Evolutionary conservation across 345 rosid species (phyloP).

Genomic region (Lepidium didymum): DNA sequence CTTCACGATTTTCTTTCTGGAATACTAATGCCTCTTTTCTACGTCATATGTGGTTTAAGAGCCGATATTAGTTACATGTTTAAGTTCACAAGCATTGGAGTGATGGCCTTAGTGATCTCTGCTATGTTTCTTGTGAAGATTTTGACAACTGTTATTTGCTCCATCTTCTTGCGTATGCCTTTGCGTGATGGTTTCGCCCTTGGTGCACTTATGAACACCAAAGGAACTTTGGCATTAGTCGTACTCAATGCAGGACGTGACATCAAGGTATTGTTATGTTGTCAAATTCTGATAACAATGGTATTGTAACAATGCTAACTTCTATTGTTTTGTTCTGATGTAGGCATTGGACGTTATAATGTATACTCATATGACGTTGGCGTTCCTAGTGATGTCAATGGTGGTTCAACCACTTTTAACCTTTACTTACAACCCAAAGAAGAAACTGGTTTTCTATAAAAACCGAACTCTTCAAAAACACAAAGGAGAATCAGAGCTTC

Average conservation of each 20-base stretch:
- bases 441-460: slow-evolving; percentile 21
- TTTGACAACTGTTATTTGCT: slow-evolving; percentile 28
- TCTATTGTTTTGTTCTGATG: no score
- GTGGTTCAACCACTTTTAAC: slow-evolving; percentile 37
- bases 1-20: slow-evolving; percentile 38
- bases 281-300: no score
- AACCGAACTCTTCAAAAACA: slow-evolving; percentile 34
- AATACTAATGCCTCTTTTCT: slow-evolving; percentile 46
- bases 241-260: slow-evolving; percentile 44
- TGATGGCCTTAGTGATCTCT: slow-evolving; percentile 6
- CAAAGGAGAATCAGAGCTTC: slow-evolving; percentile 31
- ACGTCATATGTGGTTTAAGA: slow-evolving; percentile 36
- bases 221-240: slow-evolving; percentile 51
- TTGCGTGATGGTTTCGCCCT: slow-evolving; percentile 35
- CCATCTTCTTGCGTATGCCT: slow-evolving; percentile 22
- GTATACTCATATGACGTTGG: slow-evolving; percentile 34
- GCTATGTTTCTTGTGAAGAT: slow-evolving; percentile 35
- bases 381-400: slow-evolving; percentile 35
- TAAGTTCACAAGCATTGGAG: background rate
- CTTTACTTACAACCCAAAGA: slow-evolving; percentile 23
- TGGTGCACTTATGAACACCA: slow-evolving; percentile 62
- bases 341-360: slow-evolving; percentile 33
- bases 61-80: slow-evolving; percentile 14
- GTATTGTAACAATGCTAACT: no score
- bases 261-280: slow-evolving; percentile 19